phyloP scores from a whole-genome alignment of 305 asterid genomes.

The Petunia hybrid region DNA sequence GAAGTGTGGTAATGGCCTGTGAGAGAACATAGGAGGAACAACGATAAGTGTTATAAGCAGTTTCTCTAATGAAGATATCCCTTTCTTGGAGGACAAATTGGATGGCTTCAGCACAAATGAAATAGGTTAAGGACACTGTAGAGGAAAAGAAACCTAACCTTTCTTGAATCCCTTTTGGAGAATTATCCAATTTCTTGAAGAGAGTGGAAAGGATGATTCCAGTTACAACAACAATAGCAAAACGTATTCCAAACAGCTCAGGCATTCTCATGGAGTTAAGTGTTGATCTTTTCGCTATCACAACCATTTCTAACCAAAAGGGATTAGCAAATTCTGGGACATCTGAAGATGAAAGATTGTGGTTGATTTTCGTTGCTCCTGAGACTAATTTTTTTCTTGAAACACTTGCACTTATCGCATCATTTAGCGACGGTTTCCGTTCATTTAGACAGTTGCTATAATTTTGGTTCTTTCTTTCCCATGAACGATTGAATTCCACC shows the following conservation, averaged over 20 bases:
- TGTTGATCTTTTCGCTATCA: no score
- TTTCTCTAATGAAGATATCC: no score
- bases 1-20: constrained; percentile 56
- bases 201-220: no score
- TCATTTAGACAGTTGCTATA: constrained; percentile 18
- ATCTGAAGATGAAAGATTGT: constrained; percentile 24
- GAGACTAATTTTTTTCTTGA: constrained; percentile 59
- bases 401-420: constrained; percentile 53
- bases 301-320: constrained; percentile 12
- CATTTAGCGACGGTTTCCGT: constrained; percentile 38
- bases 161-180: no score
- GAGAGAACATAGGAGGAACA: no score
- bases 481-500: constrained; percentile 33
- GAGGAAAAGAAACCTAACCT: constrained; percentile 34
- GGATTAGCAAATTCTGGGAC: constrained; percentile 55
- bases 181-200: no score
- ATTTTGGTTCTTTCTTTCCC: constrained; percentile 45
- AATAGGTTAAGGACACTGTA: constrained; percentile 70
- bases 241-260: no score
- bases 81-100: constrained; percentile 63
- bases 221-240: no score
- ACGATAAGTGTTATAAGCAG: no score
- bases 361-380: constrained; percentile 40
- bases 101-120: constrained; percentile 69
- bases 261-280: no score